Conservation (phyloP, 306 rosid species). For the Vicia sativa region DNA sequence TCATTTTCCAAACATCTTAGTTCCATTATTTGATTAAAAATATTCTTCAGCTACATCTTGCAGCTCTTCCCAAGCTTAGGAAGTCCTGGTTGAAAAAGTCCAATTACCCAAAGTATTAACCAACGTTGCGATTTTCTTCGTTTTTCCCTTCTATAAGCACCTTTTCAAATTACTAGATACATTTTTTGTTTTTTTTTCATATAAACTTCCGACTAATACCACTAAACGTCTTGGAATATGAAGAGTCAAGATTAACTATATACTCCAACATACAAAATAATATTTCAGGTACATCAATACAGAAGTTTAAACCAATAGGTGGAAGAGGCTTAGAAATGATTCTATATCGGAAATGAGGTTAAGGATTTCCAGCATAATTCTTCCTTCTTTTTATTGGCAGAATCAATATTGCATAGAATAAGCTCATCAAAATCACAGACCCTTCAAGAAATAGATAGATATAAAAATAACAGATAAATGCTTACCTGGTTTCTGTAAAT, state of each 20-base stretch:
- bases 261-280: too few relatives aligned
- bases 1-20: not conserved
- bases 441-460: constrained; percentile 27
- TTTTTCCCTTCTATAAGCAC: too few relatives aligned
- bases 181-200: too few relatives aligned
- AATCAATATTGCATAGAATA: constrained; percentile 22
- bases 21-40: not conserved
- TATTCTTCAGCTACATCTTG: constrained; percentile 1
- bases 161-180: too few relatives aligned
- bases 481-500: constrained; percentile 86
- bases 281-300: too few relatives aligned
- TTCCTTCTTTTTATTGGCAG: constrained; percentile 4
- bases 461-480: constrained; percentile 11
- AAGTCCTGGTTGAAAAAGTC: not conserved
- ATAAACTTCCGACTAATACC: too few relatives aligned
- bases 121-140: too few relatives aligned
- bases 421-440: constrained; percentile 26
- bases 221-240: too few relatives aligned
- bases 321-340: constrained; percentile 3
- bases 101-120: not conserved
- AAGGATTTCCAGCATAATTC: constrained; percentile 16
- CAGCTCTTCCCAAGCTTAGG: not conserved
- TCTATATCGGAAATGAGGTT: not conserved
- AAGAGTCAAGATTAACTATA: too few relatives aligned
- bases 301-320: constrained; percentile 1